Conservation (phyloP, 83 land plant species). For the Thuja plicata region DNA sequence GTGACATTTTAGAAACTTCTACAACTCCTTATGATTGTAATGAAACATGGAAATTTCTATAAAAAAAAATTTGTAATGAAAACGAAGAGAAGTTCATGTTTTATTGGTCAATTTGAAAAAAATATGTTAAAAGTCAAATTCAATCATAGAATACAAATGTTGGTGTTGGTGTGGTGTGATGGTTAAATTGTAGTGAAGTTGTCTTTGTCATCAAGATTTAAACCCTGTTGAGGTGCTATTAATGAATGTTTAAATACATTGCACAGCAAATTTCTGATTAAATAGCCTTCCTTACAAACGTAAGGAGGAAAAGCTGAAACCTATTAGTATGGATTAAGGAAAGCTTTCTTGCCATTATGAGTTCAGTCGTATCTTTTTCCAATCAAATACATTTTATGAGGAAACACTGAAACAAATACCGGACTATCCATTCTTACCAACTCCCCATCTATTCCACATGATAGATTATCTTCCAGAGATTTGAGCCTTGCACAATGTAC, state of each 20-base stretch:
- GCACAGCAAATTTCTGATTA: neutral
- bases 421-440: slow-evolving; percentile 33
- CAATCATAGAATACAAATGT: neutral
- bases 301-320: neutral
- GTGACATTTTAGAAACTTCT: too few relatives aligned
- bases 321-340: neutral
- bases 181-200: too few relatives aligned
- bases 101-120: neutral
- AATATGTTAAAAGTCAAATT: too few relatives aligned
- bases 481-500: slow-evolving; percentile 30
- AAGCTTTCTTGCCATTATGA: neutral
- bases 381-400: slow-evolving; percentile 26
- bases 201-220: too few relatives aligned
- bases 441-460: slow-evolving; percentile 56
- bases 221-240: too few relatives aligned
- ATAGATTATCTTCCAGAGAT: slow-evolving; percentile 17
- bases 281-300: neutral
- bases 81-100: too few relatives aligned
- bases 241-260: too few relatives aligned
- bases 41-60: neutral
- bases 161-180: too few relatives aligned
- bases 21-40: neutral
- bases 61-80: too few relatives aligned
- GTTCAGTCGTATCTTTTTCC: slow-evolving; percentile 2
- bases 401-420: slow-evolving; percentile 22